Evolutionary conservation across 1,284 basidiomycete genomes (phyloP).

Genomic region (Ceratobasidium sp.): DNA sequence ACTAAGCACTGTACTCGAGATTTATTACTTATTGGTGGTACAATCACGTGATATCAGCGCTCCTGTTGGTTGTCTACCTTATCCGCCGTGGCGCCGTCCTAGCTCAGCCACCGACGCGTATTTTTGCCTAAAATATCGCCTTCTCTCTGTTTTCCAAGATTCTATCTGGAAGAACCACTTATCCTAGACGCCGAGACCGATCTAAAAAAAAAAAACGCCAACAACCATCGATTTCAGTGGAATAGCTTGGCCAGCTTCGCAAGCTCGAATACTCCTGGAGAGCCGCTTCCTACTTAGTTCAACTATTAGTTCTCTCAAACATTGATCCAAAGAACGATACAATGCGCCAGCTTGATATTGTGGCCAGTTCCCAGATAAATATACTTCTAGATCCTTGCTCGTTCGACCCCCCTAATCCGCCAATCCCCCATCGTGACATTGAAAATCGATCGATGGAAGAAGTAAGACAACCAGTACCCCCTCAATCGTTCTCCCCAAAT

Average conservation of each 20-base stretch:
- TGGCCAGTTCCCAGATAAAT: no score
- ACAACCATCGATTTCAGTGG: no score
- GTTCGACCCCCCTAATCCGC: no score
- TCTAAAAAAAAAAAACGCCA: no score
- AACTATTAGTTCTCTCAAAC: not conserved
- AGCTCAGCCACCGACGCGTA: constrained; percentile 1
- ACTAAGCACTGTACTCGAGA: no score
- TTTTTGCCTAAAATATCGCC: not conserved
- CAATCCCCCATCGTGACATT: not conserved
- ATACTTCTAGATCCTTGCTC: no score
- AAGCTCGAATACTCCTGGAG: no score
- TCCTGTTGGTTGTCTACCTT: not conserved
- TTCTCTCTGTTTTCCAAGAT: not conserved
- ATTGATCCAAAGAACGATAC: not conserved
- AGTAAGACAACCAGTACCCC: not conserved
- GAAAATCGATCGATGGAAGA: not conserved
- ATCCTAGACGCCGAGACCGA: not conserved
- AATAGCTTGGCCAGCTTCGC: no score
- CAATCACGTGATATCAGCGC: not conserved
- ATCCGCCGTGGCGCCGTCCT: constrained; percentile 11
- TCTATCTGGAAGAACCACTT: not conserved
- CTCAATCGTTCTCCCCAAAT: not conserved
- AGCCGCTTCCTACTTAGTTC: no score
- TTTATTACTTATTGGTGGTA: no score
- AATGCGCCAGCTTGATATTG: not conserved